These are phyloP conservation scores for Cercospora citrullina DNA, from an alignment of 2,329 filamentous ascomycete genomes.

Conservation along the genomic window DNA sequence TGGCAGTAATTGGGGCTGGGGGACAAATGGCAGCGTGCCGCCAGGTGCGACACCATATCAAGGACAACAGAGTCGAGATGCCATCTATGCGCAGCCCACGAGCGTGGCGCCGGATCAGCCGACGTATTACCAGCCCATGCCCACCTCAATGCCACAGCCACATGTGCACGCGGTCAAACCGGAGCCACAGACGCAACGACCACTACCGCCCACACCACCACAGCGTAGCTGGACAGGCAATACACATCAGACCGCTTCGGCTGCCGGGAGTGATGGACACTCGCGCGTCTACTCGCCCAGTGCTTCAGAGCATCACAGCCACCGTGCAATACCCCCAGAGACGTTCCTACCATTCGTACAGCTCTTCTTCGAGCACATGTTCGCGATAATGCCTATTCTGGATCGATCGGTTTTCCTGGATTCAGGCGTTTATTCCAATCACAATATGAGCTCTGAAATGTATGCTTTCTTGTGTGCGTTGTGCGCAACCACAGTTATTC, in stretches of 20 bases:
- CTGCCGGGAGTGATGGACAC: slow-evolving; percentile 27
- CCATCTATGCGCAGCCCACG: slow-evolving; percentile 20
- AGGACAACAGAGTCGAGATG: slow-evolving; percentile 9
- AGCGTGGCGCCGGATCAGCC: slow-evolving; percentile 31
- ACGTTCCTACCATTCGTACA: slow-evolving; percentile 38
- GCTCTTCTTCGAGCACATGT: slow-evolving; percentile 41
- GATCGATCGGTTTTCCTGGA: slow-evolving; percentile 36
- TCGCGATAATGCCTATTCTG: slow-evolving; percentile 41
- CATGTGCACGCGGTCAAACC: slow-evolving; percentile 6
- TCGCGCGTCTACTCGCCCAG: slow-evolving; percentile 26
- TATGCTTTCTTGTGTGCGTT: slow-evolving; percentile 40
- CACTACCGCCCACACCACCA: slow-evolving; percentile 15
- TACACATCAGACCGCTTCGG: slow-evolving; percentile 22
- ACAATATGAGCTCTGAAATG: slow-evolving; percentile 31
- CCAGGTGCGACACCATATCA: slow-evolving; percentile 17
- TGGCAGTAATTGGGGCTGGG: slow-evolving; percentile 35
- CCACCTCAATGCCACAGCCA: slow-evolving; percentile 22
- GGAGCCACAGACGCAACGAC: slow-evolving; percentile 18
- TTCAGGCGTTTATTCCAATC: slow-evolving; percentile 30
- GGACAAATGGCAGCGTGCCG: slow-evolving; percentile 20
- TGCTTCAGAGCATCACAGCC: slow-evolving; percentile 24
- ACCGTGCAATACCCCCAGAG: slow-evolving; percentile 30
- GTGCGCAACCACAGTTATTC: slow-evolving; percentile 39
- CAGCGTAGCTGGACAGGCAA: slow-evolving; percentile 25
- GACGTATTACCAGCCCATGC: slow-evolving; percentile 25